phyloP scores from a whole-genome alignment of 169 alveolate species.

The Babesia caballi region DNA sequence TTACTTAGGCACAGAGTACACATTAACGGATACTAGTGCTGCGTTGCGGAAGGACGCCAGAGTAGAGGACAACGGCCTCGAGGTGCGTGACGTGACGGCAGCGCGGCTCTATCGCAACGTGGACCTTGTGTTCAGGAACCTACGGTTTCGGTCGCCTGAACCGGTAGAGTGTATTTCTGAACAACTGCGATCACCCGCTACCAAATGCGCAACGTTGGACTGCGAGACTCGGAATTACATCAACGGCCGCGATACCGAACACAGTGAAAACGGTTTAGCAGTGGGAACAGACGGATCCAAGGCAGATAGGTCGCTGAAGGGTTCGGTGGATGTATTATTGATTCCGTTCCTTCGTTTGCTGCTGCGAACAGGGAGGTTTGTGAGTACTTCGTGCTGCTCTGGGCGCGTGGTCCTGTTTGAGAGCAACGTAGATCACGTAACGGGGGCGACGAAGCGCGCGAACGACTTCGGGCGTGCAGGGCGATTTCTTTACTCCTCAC shows the following conservation, averaged over 20 bases:
- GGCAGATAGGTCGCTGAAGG: slow-evolving; percentile 71
- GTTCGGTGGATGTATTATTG: slow-evolving; percentile 68
- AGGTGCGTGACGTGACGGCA: neutral
- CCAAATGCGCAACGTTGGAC: neutral
- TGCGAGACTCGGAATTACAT: neutral
- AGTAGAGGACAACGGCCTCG: neutral
- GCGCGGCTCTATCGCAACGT: neutral
- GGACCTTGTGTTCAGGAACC: neutral
- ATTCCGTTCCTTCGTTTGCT: slow-evolving; percentile 62
- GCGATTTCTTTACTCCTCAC: slow-evolving; percentile 34
- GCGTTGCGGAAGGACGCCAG: neutral
- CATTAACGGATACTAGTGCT: neutral
- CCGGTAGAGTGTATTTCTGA: neutral
- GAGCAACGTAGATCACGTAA: slow-evolving; percentile 30
- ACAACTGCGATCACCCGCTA: neutral
- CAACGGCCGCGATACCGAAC: neutral
- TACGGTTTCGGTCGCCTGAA: neutral
- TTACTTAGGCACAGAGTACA: slow-evolving; percentile 18
- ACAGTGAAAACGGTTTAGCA: neutral
- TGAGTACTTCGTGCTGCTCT: slow-evolving; percentile 75
- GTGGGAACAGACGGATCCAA: neutral
- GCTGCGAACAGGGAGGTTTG: slow-evolving; percentile 55
- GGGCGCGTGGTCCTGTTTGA: slow-evolving; percentile 69
- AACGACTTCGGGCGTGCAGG: slow-evolving; percentile 36
- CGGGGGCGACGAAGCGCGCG: slow-evolving; percentile 11